Percentiles rank a stretch among this genome's conserved stretches.
phyloP scores from a whole-genome alignment of 805 yeast genomes.

The Saccharomycopsis babjevae region DNA sequence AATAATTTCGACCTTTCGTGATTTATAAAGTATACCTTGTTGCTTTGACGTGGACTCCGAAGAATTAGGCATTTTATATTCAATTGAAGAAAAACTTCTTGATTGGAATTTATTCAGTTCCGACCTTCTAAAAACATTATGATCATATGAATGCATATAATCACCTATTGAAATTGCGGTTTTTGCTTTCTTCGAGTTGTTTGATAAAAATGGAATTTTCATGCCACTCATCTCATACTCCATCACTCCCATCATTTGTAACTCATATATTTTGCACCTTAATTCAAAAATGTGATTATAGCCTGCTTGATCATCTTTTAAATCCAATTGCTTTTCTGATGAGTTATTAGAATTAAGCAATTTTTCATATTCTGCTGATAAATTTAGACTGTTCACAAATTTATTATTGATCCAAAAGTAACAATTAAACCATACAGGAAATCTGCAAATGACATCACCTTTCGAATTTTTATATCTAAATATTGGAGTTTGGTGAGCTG shows the following conservation, averaged over 20 bases:
- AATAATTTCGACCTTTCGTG: background rate
- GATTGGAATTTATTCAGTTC: background rate
- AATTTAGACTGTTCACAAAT: constrained; percentile 19
- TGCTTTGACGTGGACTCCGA: background rate
- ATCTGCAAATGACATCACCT: constrained; percentile 52
- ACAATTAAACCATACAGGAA: constrained; percentile 93
- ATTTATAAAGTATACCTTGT: background rate
- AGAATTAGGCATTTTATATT: background rate
- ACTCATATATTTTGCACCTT: constrained; percentile 82
- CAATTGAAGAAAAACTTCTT: background rate
- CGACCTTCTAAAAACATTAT: background rate
- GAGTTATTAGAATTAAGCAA: background rate
- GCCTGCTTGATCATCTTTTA: constrained; percentile 3
- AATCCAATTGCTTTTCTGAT: background rate
- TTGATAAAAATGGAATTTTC: constrained; percentile 14
- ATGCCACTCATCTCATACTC: constrained; percentile 65
- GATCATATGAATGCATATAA: background rate
- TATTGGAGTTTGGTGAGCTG: constrained; percentile 84
- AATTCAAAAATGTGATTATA: constrained; percentile 45
- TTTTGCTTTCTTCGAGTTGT: background rate
- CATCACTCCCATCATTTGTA: constrained; percentile 98
- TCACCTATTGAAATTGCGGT: background rate
- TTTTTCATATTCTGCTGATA: background rate
- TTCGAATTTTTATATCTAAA: constrained; percentile 56
- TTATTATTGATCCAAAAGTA: constrained; percentile 62